Conservation (phyloP, 768 basidiomycete genomes). For the Gloeopeniophorella convolvens region DNA sequence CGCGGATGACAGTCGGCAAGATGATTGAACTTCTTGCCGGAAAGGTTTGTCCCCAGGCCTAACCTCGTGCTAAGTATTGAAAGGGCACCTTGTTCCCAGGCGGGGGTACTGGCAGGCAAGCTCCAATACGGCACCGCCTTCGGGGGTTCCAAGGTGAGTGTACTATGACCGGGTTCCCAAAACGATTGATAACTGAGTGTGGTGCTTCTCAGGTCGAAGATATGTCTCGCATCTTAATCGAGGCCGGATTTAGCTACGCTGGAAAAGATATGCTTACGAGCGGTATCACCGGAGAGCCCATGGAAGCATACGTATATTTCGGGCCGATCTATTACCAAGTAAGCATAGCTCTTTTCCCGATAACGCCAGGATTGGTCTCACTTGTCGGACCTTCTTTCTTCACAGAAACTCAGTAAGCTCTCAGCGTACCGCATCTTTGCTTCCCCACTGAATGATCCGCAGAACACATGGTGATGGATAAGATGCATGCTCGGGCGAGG, state of each 20-base stretch:
- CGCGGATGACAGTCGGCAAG: conserved; percentile 98
- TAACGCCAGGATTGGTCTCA: neutral
- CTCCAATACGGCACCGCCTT: conserved; percentile 95
- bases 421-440: neutral
- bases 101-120: conserved; percentile 84
- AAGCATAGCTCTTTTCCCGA: conserved; percentile 11
- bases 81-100: conserved; percentile 38
- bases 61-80: neutral
- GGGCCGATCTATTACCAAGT: conserved; percentile 98
- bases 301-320: conserved; percentile 98
- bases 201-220: conserved; percentile 68
- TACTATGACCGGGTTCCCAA: neutral
- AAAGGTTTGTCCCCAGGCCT: conserved; percentile 48
- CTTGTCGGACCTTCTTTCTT: conserved; percentile 13
- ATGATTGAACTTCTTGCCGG: conserved; percentile 98
- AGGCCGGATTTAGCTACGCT: conserved; percentile 92
- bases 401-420: conserved; percentile 86
- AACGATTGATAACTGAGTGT: conserved; percentile 1
- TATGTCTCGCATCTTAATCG: conserved; percentile 94
- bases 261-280: conserved; percentile 99
- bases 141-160: conserved; percentile 85
- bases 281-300: conserved; percentile 93
- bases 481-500: conserved; percentile 99
- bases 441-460: conserved; percentile 12
- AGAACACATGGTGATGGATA: conserved; percentile 99